Conservation (phyloP, 78 protist genomes). For the Protostelium mycophagum region DNA sequence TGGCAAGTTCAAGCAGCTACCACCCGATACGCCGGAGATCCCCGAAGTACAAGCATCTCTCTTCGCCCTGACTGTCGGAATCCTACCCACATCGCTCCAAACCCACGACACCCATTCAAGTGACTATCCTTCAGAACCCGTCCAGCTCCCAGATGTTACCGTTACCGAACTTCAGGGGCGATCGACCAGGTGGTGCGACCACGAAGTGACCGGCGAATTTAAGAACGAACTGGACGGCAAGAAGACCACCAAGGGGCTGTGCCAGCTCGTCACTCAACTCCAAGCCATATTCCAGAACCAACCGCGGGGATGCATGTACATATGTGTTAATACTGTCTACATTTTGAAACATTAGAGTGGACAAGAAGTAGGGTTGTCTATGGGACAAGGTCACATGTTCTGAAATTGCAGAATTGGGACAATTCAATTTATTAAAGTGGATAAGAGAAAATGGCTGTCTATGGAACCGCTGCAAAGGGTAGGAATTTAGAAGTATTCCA, state of each 20-base stretch:
- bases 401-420: no score
- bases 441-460: no score
- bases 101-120: background rate
- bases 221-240: conserved; percentile 1
- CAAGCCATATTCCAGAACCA: background rate
- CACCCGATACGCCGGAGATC: conserved; percentile 1
- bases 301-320: background rate
- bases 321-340: no score
- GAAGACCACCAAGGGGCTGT: background rate
- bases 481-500: no score
- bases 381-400: no score
- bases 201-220: background rate
- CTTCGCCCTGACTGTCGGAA: conserved; percentile 1
- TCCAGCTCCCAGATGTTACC: conserved; percentile 2
- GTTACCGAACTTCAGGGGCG: background rate
- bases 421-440: no score
- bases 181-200: conserved; percentile 1
- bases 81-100: background rate
- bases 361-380: no score
- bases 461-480: no score
- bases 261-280: background rate
- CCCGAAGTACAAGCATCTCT: background rate
- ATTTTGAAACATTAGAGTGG: no score
- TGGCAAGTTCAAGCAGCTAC: background rate
- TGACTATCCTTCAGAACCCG: background rate